These are phyloP conservation scores for Picea engelmannii DNA, from an alignment of 83 land plant genomes.

Conservation along the genomic window DNA sequence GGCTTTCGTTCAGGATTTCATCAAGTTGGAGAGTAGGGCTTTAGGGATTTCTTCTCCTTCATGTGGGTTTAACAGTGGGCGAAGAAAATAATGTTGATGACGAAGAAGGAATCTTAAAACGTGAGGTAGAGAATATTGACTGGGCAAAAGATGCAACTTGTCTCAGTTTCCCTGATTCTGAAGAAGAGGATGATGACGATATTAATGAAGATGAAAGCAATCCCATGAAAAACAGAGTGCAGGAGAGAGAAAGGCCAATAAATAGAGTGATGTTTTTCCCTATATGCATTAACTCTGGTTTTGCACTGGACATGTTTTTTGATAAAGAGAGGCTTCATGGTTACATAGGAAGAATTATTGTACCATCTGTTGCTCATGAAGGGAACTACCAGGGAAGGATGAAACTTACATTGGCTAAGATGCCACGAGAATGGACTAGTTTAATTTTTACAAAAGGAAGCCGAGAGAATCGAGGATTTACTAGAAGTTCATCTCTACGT, in stretches of 20 bases:
- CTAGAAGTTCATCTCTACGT: too few species aligned
- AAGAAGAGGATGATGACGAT: neutral
- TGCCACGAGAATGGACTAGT: too few species aligned
- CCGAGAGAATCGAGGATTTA: too few species aligned
- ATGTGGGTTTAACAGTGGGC: neutral
- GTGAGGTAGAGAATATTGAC: constrained; percentile 13
- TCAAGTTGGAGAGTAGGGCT: neutral
- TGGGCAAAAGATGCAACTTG: constrained; percentile 15
- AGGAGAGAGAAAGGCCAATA: neutral
- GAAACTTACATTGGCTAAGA: too few species aligned
- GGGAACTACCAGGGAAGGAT: too few species aligned
- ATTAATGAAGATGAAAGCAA: neutral
- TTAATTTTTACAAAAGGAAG: too few species aligned
- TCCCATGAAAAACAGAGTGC: neutral
- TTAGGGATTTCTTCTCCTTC: neutral
- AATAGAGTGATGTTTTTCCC: neutral
- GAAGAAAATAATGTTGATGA: neutral
- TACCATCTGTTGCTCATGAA: too few species aligned
- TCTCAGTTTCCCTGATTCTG: neutral
- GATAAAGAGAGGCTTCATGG: too few species aligned
- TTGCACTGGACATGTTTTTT: too few species aligned
- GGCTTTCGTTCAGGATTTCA: neutral
- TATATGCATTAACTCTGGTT: too few species aligned
- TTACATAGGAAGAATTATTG: too few species aligned
- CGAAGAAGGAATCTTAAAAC: neutral